A percentile compares a stretch with the other conserved stretches of the same genome.
Conservation (phyloP, 192 early-diverging fungal species). For the Pilaira anomala region DNA sequence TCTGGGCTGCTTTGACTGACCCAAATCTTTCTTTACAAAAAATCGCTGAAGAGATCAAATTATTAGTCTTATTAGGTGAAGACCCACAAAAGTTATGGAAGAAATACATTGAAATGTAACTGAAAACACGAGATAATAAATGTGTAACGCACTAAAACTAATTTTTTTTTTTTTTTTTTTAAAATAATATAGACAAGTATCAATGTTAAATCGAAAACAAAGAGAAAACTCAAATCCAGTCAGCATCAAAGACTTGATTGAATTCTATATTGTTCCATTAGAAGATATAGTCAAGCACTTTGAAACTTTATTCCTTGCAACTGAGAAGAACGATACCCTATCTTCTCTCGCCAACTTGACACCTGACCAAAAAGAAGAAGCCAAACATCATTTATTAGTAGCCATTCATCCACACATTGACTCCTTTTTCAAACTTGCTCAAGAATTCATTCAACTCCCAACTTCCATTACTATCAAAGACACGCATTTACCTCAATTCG, state of each 20-base stretch:
- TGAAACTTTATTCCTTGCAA: constrained; percentile 5
- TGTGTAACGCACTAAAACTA: neutral
- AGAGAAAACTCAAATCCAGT: neutral
- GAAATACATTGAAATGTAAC: constrained; percentile 48
- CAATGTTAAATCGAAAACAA: constrained; percentile 13
- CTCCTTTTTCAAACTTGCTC: constrained; percentile 44
- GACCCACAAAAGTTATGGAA: constrained; percentile 38
- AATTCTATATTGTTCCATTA: constrained; percentile 4
- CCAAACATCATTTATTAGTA: constrained; percentile 31
- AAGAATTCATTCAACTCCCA: constrained; percentile 45
- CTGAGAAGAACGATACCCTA: no score
- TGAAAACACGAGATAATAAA: no score
- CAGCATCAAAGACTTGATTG: constrained; percentile 5
- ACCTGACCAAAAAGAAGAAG: constrained; percentile 26
- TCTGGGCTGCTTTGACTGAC: constrained; percentile 52
- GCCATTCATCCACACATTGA: constrained; percentile 38
- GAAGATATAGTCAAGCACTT: constrained; percentile 15
- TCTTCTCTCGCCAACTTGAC: no score
- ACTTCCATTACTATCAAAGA: constrained; percentile 9
- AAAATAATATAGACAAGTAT: constrained; percentile 15
- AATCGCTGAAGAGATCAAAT: constrained; percentile 48
- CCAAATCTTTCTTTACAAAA: constrained; percentile 37
- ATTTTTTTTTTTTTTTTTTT: neutral
- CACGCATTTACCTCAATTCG: constrained; percentile 10
- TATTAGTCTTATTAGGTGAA: constrained; percentile 46